Conservation (phyloP, 2,329 filamentous ascomycete genomes). For the Chaetomium strumarium region DNA sequence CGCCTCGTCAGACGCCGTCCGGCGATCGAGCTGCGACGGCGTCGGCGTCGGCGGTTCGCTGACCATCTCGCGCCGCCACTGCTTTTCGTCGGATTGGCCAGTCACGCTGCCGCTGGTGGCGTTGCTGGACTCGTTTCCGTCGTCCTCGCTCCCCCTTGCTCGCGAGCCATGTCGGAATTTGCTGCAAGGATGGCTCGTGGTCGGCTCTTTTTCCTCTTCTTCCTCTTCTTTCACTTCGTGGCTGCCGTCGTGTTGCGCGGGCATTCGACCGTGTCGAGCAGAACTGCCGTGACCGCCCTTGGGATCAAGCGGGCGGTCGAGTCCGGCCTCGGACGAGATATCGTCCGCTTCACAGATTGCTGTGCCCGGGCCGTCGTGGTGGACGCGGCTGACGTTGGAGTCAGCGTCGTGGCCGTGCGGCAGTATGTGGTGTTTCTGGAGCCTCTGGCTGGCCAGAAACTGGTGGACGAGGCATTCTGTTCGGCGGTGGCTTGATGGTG, state of each 20-base stretch:
- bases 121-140: constrained; percentile 7
- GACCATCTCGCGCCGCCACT: constrained; percentile 46
- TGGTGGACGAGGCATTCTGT: constrained; percentile 62
- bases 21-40: constrained; percentile 30
- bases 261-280: not conserved
- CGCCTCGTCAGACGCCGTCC: constrained; percentile 16
- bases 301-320: constrained; percentile 15
- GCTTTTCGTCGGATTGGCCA: constrained; percentile 52
- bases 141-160: not conserved
- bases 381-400: not conserved
- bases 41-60: constrained; percentile 17
- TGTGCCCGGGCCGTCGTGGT: constrained; percentile 3
- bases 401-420: constrained; percentile 12
- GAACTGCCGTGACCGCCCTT: constrained; percentile 10
- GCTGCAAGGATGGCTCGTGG: not conserved
- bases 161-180: not conserved
- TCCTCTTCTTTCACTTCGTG: not conserved
- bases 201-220: not conserved
- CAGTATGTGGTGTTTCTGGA: not conserved
- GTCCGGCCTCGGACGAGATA: constrained; percentile 9
- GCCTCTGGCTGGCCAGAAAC: constrained; percentile 52
- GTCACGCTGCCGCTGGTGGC: constrained; percentile 26
- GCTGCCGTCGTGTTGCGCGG: not conserved
- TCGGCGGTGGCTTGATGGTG: not conserved
- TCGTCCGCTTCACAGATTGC: constrained; percentile 10